These are phyloP conservation scores for Coriolopsis trogii DNA, from an alignment of 1,284 basidiomycete genomes.

Conservation along the genomic window DNA sequence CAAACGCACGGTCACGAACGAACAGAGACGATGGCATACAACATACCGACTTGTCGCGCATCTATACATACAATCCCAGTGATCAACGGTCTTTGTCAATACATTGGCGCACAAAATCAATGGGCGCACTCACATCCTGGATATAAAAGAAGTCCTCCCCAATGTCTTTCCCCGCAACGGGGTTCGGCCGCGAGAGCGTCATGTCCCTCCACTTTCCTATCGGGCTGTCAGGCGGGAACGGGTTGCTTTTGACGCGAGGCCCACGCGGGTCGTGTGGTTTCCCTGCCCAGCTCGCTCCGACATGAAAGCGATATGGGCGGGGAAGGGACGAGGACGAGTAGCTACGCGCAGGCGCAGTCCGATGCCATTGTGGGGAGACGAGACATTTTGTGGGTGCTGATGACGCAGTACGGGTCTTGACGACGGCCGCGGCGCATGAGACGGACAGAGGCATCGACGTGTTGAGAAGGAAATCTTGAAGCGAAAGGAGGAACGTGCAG, in stretches of 20 bases:
- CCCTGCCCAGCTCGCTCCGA: constrained; percentile 79
- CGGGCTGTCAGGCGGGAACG: constrained; percentile 65
- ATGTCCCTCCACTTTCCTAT: constrained; percentile 76
- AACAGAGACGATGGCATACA: constrained; percentile 23
- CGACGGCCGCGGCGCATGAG: constrained; percentile 2
- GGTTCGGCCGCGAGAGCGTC: constrained; percentile 53
- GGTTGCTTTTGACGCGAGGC: constrained; percentile 39
- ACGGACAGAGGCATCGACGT: constrained; percentile 16
- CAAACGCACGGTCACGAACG: not conserved
- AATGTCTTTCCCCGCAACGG: constrained; percentile 47
- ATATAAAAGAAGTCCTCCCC: constrained; percentile 85
- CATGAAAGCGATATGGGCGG: constrained; percentile 35
- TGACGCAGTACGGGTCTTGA: constrained; percentile 10
- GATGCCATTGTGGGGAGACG: not conserved
- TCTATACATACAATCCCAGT: not conserved
- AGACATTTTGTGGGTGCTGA: constrained; percentile 6
- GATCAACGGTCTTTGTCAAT: not conserved
- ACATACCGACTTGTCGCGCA: constrained; percentile 59
- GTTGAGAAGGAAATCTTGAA: not conserved
- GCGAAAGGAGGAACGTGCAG: not conserved
- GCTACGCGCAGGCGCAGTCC: constrained; percentile 10
- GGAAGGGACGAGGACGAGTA: constrained; percentile 30
- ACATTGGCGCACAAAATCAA: not conserved
- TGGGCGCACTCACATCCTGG: constrained; percentile 65
- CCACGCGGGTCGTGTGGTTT: constrained; percentile 58